Evolutionary conservation across 2,329 filamentous ascomycete species (phyloP), one percentile per base, ranked within the genome.

Genomic region (Colletotrichum lindemuthianum): DNA sequence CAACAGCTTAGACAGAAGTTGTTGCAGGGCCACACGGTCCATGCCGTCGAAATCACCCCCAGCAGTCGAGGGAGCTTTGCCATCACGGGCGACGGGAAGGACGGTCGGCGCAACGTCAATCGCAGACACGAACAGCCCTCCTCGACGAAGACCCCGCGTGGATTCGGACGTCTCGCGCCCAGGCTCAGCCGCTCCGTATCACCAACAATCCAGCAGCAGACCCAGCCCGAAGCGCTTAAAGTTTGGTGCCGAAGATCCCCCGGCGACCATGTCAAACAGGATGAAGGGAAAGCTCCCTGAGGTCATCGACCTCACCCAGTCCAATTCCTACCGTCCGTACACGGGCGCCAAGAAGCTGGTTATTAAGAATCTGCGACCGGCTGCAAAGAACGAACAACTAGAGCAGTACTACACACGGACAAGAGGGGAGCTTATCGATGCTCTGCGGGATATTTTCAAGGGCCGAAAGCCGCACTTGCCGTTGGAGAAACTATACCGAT

Each of bases 401-500:
- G 88, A 91, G 67, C 84, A 87, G 68, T 98, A 97, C 79, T 92
- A 97, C 71, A 83, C 89, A 44, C 88, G 89, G 71, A 90, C 89
- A 4, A 92, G 91, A 87, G 78, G 80, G 44, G 90, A 96, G 73
- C 82, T 98, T 6, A 88, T 92, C 61, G 82, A 83, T 40, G 92
- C 93, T 1, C 79, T 99, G 57, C 82, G 84, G 10, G 86, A 88
- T 47, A 88, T 98, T 32, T 95, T 98, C 73, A 81, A 81, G 7
- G 85, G 87, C 44, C 77, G 82, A 65, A 85, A 85, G 57, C 86
- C 91, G 1, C 78, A 79, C n/a, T 82, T 87, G 66, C 94, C 94
- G n/a, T 82, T 97, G 41, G 96, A 98, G 77, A 90, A 92, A 70
- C 82, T 99, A 12, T 98, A 97, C 75, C 88, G 92, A 52, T 92